Base-by-base conservation (phyloP, 345 rosid species). In the Citrus sp. region DNA sequence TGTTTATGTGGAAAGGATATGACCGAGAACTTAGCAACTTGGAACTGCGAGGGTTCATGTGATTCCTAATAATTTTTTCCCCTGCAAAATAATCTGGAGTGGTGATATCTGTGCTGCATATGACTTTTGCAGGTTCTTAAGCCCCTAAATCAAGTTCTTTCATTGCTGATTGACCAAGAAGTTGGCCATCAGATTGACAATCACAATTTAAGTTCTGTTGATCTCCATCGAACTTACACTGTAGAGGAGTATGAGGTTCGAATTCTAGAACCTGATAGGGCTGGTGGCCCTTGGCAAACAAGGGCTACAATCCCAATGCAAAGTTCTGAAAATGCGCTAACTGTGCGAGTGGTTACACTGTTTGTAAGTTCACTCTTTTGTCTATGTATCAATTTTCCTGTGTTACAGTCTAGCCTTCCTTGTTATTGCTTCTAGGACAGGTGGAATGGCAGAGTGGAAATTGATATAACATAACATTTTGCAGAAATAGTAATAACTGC, bases 291-390 rank as follows among this genome's bases (percentile, higher is more conserved):
- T 81, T 94, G 98, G 99, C 94, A 92, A 86, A 89, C 96, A 64
- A 94, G 82, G 85, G 97, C 98, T 82, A 91, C 92, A 77, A 96
- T 96, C 71, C 91, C 95, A 82, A 94, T 96, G 99, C 99, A 96
- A 80, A 88, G 86, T 87, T 84, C 97, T 82, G 99, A 94, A 86
- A 92, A 92, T 89, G 97, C 99, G 18, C 86, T 96, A 49, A 92
- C 98, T 40, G 97, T 96, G 73, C 87, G 99, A 83, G 91, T 94
- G 85, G 99, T 96, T 78, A 85, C 92, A 49, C 90, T 94, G 51
- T 85, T 89, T 80, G 99, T 94, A 89, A 90, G 97, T 92, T 78
- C 70, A 61, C 76, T 74, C 67, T 77, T 79, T 86, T 38, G 10
- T 38, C 74, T 22, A 35, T 84, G 67, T 51, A 68, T 51, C 70